Evolutionary conservation across 768 basidiomycete species (phyloP).

Genomic region (Xerocomellus intermedius): DNA sequence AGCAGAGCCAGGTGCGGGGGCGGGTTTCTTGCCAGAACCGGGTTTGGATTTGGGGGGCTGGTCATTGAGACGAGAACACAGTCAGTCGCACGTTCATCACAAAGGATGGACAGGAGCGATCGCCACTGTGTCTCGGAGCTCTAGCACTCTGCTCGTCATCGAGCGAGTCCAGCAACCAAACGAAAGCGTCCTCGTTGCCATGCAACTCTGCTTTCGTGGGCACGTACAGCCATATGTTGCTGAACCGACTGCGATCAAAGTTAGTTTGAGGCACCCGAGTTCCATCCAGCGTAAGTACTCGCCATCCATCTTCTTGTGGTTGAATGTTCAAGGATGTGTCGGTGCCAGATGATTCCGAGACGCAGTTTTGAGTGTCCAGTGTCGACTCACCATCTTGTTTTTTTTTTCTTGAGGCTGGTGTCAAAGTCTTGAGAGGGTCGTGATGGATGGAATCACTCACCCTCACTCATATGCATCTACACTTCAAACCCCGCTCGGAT

Average conservation of each 20-base stretch:
- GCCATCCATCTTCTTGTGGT: conserved; percentile 49
- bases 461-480: too few relatives aligned
- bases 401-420: conserved; percentile 40
- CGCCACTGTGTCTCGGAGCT: conserved; percentile 48
- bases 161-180: conserved; percentile 41
- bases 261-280: conserved; percentile 19
- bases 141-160: conserved; percentile 40
- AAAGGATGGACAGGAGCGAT: conserved; percentile 24
- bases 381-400: conserved; percentile 51
- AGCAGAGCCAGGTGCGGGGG: conserved; percentile 79
- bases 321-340: conserved; percentile 35
- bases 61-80: conserved; percentile 83
- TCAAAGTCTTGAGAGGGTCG: conserved; percentile 20
- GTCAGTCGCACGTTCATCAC: conserved; percentile 35
- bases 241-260: conserved; percentile 22
- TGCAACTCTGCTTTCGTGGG: conserved; percentile 39
- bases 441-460: background rate
- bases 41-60: conserved; percentile 74
- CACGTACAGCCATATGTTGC: conserved; percentile 11
- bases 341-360: conserved; percentile 40
- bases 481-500: conserved; percentile 25
- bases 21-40: conserved; percentile 79
- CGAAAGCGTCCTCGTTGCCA: conserved; percentile 38
- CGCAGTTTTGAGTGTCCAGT: conserved; percentile 15
- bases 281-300: conserved; percentile 42